Conservation (phyloP, 73 alveolate genomes). For the Durusdinium trenchii region DNA sequence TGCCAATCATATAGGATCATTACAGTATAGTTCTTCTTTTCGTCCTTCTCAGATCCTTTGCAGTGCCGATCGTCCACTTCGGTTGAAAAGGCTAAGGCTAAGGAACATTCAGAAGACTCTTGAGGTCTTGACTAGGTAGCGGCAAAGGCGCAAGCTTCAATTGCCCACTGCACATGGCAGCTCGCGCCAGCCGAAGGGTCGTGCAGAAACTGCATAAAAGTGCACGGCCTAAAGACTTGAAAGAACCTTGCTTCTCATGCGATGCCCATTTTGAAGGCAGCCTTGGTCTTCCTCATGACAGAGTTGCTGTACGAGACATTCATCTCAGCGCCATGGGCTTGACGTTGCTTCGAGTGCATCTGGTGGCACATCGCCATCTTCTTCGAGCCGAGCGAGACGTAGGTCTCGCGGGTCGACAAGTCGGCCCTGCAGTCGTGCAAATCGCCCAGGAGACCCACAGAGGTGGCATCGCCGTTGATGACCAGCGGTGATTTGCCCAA, state of each 20-base stretch:
- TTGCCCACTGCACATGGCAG: too few relatives aligned
- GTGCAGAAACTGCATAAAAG: too few relatives aligned
- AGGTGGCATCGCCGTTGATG: conserved; percentile 33
- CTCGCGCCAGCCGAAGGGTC: too few relatives aligned
- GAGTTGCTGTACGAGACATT: conserved; percentile 6
- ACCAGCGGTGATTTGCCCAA: conserved; percentile 57
- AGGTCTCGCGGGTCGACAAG: not conserved
- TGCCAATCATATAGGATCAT: too few relatives aligned
- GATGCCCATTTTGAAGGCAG: conserved; percentile 73
- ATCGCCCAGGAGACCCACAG: conserved; percentile 14
- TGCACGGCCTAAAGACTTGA: too few relatives aligned
- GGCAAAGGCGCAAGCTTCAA: not conserved
- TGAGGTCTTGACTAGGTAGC: not conserved
- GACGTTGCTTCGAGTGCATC: conserved; percentile 59
- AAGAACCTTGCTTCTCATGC: too few relatives aligned
- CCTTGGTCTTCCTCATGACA: not conserved
- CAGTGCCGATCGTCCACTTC: too few relatives aligned
- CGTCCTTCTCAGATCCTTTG: too few relatives aligned
- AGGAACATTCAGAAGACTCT: not conserved
- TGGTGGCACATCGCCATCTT: conserved; percentile 56
- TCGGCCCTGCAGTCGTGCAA: conserved; percentile 39
- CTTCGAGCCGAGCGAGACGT: conserved; percentile 41
- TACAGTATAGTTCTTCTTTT: too few relatives aligned
- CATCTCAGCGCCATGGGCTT: conserved; percentile 17
- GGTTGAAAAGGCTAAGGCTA: too few relatives aligned